A percentile compares a stretch with the other conserved stretches of the same genome.
phyloP scores from a whole-genome alignment of 192 early-diverging fungal species.

The Entomortierella chlamydospora region DNA sequence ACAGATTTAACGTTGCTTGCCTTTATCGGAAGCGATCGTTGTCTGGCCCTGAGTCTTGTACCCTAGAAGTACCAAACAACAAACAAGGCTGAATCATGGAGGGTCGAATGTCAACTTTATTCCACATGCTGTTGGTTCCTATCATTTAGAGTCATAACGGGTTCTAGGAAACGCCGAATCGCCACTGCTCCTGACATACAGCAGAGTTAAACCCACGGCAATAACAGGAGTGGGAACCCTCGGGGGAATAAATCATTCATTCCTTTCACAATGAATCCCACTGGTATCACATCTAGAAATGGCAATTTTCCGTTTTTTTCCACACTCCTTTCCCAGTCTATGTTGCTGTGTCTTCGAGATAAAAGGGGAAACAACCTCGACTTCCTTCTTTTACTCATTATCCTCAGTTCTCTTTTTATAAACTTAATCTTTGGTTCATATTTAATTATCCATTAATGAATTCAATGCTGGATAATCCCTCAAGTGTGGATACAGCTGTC shows the following conservation, averaged over 20 bases:
- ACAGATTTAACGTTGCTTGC: constrained; percentile 14
- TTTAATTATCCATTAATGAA: too few species aligned
- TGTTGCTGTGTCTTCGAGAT: too few species aligned
- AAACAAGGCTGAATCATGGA: background rate
- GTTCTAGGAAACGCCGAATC: constrained; percentile 13
- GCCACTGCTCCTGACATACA: too few species aligned
- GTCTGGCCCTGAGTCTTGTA: too few species aligned
- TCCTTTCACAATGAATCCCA: too few species aligned
- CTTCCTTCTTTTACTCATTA: background rate
- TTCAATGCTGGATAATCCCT: too few species aligned
- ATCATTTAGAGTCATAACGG: constrained; percentile 23
- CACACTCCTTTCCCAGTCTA: constrained; percentile 3
- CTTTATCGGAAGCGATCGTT: constrained; percentile 32
- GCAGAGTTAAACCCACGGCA: too few species aligned
- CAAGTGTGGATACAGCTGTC: too few species aligned
- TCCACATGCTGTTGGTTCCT: background rate
- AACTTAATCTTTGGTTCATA: background rate
- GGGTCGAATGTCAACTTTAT: background rate
- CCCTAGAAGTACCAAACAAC: background rate
- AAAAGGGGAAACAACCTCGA: too few species aligned
- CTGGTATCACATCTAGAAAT: too few species aligned
- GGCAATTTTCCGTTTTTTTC: constrained; percentile 28
- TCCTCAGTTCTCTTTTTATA: background rate
- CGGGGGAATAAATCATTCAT: too few species aligned
- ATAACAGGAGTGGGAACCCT: too few species aligned